Evolutionary conservation across 306 rosid genomes (phyloP), one percentile per base, ranked within the genome.

Genomic region (Casuarina equisetifolia): DNA sequence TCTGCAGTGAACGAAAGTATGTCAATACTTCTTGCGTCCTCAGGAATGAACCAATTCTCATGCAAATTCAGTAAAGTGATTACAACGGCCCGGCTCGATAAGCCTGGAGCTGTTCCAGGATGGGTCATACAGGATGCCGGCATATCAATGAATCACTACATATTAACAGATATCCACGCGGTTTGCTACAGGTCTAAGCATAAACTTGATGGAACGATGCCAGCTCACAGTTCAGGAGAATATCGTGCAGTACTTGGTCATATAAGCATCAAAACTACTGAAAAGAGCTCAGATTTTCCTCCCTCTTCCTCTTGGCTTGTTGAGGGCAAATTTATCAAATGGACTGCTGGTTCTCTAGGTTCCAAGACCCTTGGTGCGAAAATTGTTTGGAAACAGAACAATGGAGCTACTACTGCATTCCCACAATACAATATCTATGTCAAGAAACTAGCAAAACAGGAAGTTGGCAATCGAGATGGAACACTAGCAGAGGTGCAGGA

Each of bases 181-280:
- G 85, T 88, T 70, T 91, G 99, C 86, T 85, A 79, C 66, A 81
- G 69, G 71, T 86, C 96, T 74, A 72, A 82, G 77, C 84, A 84
- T 63, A 61, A 59, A 51, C 53, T 45, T 38, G 73, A 45, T 51
- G 76, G 78, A 74, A 62, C 51, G 40, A 74, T 44, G 50, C 74
- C 15, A 44, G 62, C 83, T 79, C 75, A 12, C 5, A 50, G 69
- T 74, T 46, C 82, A 49, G 72, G 69, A 13, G 83, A 88, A n/a
- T 95, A 91, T 78, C 79, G 79, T 69, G 91, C 97, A 6, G 79
- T 85, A 81, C 96, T 95, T 76, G 97, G 99, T 55, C 91, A 84
- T 68, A 55, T 95, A 51, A 32, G 91, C 67, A 61, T 95, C 58
- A 86, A 81, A 38, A 84, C 74, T 75, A 40, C 75, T 3, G 84